Conservation (phyloP, 306 rosid genomes). For the Lathyrus tuberosus region DNA sequence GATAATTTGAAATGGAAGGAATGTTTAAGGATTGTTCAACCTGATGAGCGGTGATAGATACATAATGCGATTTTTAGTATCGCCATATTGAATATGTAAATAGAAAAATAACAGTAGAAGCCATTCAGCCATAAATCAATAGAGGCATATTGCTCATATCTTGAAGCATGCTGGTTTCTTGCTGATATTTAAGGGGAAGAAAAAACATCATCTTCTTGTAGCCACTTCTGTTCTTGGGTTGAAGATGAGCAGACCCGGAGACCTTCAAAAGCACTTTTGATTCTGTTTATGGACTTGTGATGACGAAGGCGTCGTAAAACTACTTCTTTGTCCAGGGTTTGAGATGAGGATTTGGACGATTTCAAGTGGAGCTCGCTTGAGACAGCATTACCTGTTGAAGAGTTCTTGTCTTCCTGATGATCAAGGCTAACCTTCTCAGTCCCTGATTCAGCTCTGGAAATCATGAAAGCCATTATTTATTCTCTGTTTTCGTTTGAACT, state of each 20-base stretch:
- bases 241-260: slow-evolving; percentile 41
- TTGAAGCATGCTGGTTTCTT: neutral
- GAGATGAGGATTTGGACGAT: slow-evolving; percentile 48
- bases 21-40: too few relatives aligned
- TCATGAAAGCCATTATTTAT: slow-evolving; percentile 50
- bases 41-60: neutral
- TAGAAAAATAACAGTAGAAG: slow-evolving; percentile 7
- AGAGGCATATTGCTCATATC: neutral
- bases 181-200: slow-evolving; percentile 52
- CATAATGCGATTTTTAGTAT: neutral
- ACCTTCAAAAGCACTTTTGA: slow-evolving; percentile 51
- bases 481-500: neutral
- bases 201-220: slow-evolving; percentile 59
- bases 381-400: slow-evolving; percentile 30
- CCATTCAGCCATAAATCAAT: neutral
- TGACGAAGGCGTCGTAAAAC: slow-evolving; percentile 70
- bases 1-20: neutral
- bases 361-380: slow-evolving; percentile 61
- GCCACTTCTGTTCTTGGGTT: slow-evolving; percentile 46
- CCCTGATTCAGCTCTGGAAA: slow-evolving; percentile 46
- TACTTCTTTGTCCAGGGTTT: slow-evolving; percentile 55
- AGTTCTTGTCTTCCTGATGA: slow-evolving; percentile 31
- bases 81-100: neutral
- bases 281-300: slow-evolving; percentile 54
- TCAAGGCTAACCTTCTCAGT: slow-evolving; percentile 30